Percentiles rank a stretch among this genome's conserved stretches.
These are phyloP conservation scores for Linaria vulgaris DNA, from an alignment of 257 asterid genomes.

Conservation along the genomic window DNA sequence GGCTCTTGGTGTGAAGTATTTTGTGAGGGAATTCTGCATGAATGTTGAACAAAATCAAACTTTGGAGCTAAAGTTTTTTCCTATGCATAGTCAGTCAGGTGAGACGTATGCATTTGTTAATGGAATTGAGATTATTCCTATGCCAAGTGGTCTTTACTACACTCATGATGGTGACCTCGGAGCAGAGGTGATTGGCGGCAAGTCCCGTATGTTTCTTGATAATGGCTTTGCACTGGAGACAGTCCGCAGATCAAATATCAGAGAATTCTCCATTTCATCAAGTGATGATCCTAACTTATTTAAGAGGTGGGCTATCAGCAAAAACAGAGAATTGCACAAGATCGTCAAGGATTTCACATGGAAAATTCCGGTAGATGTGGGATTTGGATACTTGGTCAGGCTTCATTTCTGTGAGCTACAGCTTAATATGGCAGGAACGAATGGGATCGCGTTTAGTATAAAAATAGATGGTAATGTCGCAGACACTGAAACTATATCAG, in stretches of 20 bases:
- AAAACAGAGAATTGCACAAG: conserved; percentile 23
- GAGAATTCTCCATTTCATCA: conserved; percentile 29
- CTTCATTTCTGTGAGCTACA: conserved; percentile 42
- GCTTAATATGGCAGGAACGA: conserved; percentile 19
- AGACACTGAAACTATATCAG: conserved; percentile 26
- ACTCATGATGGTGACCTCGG: conserved; percentile 29
- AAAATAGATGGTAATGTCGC: conserved; percentile 34
- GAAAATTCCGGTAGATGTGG: conserved; percentile 37
- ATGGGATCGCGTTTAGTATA: conserved; percentile 28
- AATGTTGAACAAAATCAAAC: conserved; percentile 24
- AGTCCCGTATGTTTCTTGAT: conserved; percentile 34
- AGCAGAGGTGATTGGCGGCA: conserved; percentile 34
- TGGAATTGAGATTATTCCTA: conserved; percentile 42
- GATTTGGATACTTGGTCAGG: conserved; percentile 43
- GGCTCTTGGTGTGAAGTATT: conserved; percentile 15
- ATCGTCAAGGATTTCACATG: conserved; percentile 24
- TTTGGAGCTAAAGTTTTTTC: conserved; percentile 29
- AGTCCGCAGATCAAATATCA: conserved; percentile 31
- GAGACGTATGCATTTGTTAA: conserved; percentile 39
- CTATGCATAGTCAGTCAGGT: conserved; percentile 19
- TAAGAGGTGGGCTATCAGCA: conserved; percentile 27
- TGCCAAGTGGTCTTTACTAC: conserved; percentile 36
- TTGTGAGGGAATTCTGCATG: conserved; percentile 39
- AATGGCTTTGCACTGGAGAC: conserved; percentile 40
- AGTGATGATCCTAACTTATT: conserved; percentile 24